These are phyloP conservation scores for Truncatella angustata DNA, from an alignment of 2,329 filamentous ascomycete genomes.

Conservation along the genomic window DNA sequence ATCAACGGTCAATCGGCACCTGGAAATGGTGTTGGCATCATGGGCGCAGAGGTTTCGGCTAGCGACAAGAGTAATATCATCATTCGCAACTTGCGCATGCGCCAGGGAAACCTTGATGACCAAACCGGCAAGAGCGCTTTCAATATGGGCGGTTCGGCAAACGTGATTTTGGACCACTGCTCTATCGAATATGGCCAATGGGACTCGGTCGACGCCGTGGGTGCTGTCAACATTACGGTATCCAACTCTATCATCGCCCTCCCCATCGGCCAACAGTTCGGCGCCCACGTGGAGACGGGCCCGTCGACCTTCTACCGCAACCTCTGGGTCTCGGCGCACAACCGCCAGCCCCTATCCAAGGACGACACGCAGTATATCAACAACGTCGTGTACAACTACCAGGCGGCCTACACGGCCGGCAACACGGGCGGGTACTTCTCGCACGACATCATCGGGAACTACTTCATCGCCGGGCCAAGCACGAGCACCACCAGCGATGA, in stretches of 20 bases:
- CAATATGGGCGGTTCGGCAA: constrained; percentile 38
- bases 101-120: constrained; percentile 37
- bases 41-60: constrained; percentile 22
- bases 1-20: constrained; percentile 48
- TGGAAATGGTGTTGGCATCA: constrained; percentile 29
- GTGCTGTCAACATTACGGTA: constrained; percentile 40
- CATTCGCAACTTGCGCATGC: constrained; percentile 41
- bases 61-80: constrained; percentile 26
- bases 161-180: constrained; percentile 45
- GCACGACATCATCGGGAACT: constrained; percentile 41
- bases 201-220: constrained; percentile 37
- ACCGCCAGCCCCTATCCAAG: constrained; percentile 44
- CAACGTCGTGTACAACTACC: constrained; percentile 46
- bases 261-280: constrained; percentile 41
- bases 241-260: constrained; percentile 44
- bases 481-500: constrained; percentile 36
- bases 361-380: constrained; percentile 43
- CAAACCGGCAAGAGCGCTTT: constrained; percentile 40
- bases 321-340: constrained; percentile 45
- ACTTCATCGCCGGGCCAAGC: constrained; percentile 42
- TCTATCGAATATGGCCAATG: constrained; percentile 39
- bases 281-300: constrained; percentile 39
- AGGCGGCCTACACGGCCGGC: constrained; percentile 30
- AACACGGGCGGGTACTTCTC: constrained; percentile 17
- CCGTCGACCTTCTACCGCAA: constrained; percentile 41